Base-by-base conservation (phyloP, 257 asterid genomes). In the Gynochthodes officinalis region DNA sequence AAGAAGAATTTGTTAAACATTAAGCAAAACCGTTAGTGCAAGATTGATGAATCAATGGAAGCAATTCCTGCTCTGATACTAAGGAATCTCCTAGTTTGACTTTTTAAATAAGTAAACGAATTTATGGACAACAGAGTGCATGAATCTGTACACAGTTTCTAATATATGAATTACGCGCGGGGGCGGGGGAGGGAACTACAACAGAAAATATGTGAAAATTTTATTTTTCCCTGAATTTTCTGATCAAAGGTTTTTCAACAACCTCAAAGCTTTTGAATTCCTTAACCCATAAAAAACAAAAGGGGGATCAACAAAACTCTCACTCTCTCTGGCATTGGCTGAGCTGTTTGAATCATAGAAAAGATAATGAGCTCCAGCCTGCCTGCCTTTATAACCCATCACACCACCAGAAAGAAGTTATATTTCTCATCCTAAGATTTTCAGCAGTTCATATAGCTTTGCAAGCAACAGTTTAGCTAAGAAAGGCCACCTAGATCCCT, bases 1-100 rank as follows among this genome's bases (percentile, higher is more conserved):
- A 25, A 77, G 32, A 66, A 65, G 46, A 60, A 72, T 35, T n/a
- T 8, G 65, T 73, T 77, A 69, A 60, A 43, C 70, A 57, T 63
- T 37, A 42, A 39, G 53, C 32, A 46, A 52, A 68, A 48, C 27
- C 14, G 52, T 50, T 58, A 40, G n/a, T 68, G 11, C 62, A 72
- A 3, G 32, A 52, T 60, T 28, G 28, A 67, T 14, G 9, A 19
- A 2, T 7, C 23, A 7, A 21, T 48, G 25, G 27, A 30, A 70
- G 10, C 15, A 33, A 35, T 54, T 60, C 43, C 28, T 18, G 10
- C 44, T 57, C 68, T 21, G 68, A 71, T 2, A 53, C 67, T 12
- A 15, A 50, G 4, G 25, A 15, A 23, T 64, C 67, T 28, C 30
- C 53, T 42, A 74, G 18, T 52, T 30, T 10, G 7, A 9, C 42